Evolutionary conservation across 805 yeast species (phyloP), one percentile per base, ranked within the genome.

Genomic region (Myxozyma neglecta): DNA sequence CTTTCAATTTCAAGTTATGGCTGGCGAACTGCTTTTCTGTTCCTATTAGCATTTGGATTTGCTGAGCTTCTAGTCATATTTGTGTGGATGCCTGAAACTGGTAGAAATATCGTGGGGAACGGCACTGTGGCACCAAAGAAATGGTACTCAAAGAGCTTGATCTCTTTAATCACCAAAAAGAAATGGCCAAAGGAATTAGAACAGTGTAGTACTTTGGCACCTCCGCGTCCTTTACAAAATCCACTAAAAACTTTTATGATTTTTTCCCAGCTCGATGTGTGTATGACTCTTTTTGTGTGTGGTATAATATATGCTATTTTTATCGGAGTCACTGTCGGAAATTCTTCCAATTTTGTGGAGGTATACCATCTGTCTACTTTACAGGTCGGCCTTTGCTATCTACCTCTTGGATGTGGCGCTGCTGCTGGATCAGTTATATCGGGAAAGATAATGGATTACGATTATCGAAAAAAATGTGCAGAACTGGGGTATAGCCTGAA

Each of bases 21-120:
- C 18, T 90, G 97, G 96, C 79, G 92, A 68, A 83, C 90, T 0
- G 82, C 86, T n/a, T 88, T 88, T 68, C 84, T 90, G 84, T 88
- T 90, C 64, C 73, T 88, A 55, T 84, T 88, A 1, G 85, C 87
- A 34, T 84, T 87, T 9, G 82, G 87, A 36, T 86, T 86, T 3
- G 73, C 78, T 1, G 60, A 75, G 2, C 43, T 80, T 2, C 24
- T 72, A 0, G 16, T 72, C 1, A 70, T 76, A 1, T 59, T 79
- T 2, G 39, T 80, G 6, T 59, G 79, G 3, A 72, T 90, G 16
- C 96, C 96, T 0, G 97, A 91, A 70, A 91, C 97, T 0, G 81
- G 82, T 44, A 78, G 96, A 59, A 73, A 81, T 6, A 72, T 88
- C 7, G 93, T 85, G 1, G 97, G 96, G 0, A 89, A 89, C 72